phyloP scores from a whole-genome alignment of 108 stramenopile genomes.

The Thalassiosira profunda region DNA sequence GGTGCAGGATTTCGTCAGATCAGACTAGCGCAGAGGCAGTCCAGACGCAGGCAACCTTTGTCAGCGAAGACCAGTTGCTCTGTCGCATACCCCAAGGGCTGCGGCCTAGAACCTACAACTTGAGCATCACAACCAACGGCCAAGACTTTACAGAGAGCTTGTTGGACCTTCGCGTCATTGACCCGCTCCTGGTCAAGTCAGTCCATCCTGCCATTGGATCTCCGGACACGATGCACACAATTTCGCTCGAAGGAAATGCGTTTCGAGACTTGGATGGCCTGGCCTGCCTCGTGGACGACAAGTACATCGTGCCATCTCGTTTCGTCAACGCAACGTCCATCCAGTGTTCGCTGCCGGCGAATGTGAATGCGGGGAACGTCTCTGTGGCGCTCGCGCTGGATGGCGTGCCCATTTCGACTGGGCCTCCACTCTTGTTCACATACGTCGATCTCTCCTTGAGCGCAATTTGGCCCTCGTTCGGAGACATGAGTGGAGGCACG shows the following conservation, averaged over 20 bases:
- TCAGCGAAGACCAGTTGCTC: conserved; percentile 11
- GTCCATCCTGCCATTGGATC: conserved; percentile 13
- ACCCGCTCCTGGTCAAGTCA: conserved; percentile 26
- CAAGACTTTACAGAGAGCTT: conserved; percentile 25
- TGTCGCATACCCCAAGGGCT: conserved; percentile 27
- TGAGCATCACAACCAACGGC: conserved; percentile 35
- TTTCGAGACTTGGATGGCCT: conserved; percentile 30
- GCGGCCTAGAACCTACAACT: conserved; percentile 15
- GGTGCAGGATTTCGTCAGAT: conserved; percentile 12
- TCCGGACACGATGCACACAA: neutral
- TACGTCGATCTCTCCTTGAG: conserved; percentile 10
- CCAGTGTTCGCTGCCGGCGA: conserved; percentile 22
- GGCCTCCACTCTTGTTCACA: conserved; percentile 23
- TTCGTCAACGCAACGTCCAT: conserved; percentile 19
- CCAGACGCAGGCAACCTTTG: conserved; percentile 15
- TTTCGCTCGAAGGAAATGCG: conserved; percentile 18
- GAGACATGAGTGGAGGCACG: conserved; percentile 18
- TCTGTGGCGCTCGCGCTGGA: conserved; percentile 19
- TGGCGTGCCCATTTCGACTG: conserved; percentile 17
- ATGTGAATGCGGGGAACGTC: neutral
- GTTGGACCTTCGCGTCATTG: conserved; percentile 14
- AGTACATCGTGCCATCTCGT: conserved; percentile 4
- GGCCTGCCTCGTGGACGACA: conserved; percentile 18
- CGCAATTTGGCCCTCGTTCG: conserved; percentile 14
- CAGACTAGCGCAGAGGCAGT: no score